These are phyloP conservation scores for Xylariaceae sp. DNA, from an alignment of 2,329 filamentous ascomycete species.

Conservation along the genomic window DNA sequence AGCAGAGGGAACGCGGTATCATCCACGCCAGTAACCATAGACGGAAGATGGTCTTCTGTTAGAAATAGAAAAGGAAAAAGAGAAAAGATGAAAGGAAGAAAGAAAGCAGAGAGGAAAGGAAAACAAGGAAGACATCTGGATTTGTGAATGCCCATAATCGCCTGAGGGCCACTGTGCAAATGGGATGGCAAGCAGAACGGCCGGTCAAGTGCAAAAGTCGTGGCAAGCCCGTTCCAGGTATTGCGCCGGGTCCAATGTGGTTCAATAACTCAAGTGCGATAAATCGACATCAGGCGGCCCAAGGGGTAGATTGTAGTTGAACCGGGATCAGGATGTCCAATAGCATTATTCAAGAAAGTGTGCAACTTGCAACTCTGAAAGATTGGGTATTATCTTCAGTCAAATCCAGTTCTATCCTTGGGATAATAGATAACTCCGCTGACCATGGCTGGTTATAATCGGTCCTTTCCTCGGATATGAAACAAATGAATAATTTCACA, in stretches of 20 bases:
- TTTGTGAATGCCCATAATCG: slow-evolving; percentile 24
- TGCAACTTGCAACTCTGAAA: slow-evolving; percentile 35
- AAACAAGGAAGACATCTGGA: slow-evolving; percentile 28
- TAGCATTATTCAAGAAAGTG: slow-evolving; percentile 29
- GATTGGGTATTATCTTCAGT: slow-evolving; percentile 27
- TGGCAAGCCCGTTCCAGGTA: slow-evolving; percentile 26
- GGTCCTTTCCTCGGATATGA: slow-evolving; percentile 31
- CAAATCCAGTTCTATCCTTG: slow-evolving; percentile 32
- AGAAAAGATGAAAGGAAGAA: slow-evolving; percentile 23
- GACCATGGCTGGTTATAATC: slow-evolving; percentile 23
- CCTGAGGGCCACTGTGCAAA: slow-evolving; percentile 29
- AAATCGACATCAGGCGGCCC: slow-evolving; percentile 26
- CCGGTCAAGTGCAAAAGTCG: slow-evolving; percentile 33
- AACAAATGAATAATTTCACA: slow-evolving; percentile 27
- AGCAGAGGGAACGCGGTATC: slow-evolving; percentile 35
- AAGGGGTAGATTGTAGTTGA: slow-evolving; percentile 17
- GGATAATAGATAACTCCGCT: slow-evolving; percentile 28
- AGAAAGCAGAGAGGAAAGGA: slow-evolving; percentile 26
- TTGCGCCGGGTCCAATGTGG: slow-evolving; percentile 33
- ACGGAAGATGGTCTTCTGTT: slow-evolving; percentile 29
- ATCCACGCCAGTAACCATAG: slow-evolving; percentile 29
- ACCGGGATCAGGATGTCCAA: slow-evolving; percentile 26
- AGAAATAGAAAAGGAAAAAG: slow-evolving; percentile 27
- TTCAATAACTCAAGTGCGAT: slow-evolving; percentile 28
- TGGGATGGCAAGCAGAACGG: slow-evolving; percentile 28